Evolutionary conservation across 768 basidiomycete genomes (phyloP).

Genomic region (Pisolithus albus): DNA sequence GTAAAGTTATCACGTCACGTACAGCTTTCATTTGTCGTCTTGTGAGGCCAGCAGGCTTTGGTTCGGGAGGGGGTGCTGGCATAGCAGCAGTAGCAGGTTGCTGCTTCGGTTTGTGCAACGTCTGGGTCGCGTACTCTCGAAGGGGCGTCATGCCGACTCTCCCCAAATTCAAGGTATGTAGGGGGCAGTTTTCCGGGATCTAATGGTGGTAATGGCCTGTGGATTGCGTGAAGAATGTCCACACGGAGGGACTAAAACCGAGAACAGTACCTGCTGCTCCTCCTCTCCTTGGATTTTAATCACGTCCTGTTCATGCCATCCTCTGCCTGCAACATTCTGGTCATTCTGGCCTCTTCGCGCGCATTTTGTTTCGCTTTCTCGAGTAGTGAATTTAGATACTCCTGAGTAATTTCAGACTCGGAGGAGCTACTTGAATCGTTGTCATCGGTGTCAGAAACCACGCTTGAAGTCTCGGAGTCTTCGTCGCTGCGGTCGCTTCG

Average conservation of each 20-base stretch:
- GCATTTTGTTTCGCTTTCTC: conserved; percentile 54
- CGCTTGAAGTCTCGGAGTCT: conserved; percentile 1
- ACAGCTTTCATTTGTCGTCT: conserved; percentile 71
- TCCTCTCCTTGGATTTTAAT: conserved; percentile 40
- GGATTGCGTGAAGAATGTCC: conserved; percentile 1
- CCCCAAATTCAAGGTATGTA: conserved; percentile 55
- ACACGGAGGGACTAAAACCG: not conserved
- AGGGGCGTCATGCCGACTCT: conserved; percentile 36
- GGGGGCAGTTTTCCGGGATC: conserved; percentile 58
- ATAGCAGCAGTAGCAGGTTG: conserved; percentile 41
- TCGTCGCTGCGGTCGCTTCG: conserved; percentile 2
- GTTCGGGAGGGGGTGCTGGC: conserved; percentile 58
- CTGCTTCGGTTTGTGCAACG: conserved; percentile 44
- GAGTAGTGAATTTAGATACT: conserved; percentile 57
- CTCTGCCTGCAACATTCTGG: conserved; percentile 20
- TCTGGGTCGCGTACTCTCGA: conserved; percentile 56
- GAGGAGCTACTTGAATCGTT: conserved; percentile 24
- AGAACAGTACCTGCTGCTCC: conserved; percentile 30
- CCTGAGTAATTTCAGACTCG: conserved; percentile 41
- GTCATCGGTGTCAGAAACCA: conserved; percentile 5
- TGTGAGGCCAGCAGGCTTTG: conserved; percentile 63
- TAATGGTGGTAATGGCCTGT: conserved; percentile 57
- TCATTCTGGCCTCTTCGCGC: conserved; percentile 24
- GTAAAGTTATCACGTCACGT: conserved; percentile 13
- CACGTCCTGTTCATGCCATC: conserved; percentile 44